A percentile compares a stretch with the other conserved stretches of the same genome.
phyloP scores from a whole-genome alignment of 208 protist species.

The Trichomonas vaginalis region DNA sequence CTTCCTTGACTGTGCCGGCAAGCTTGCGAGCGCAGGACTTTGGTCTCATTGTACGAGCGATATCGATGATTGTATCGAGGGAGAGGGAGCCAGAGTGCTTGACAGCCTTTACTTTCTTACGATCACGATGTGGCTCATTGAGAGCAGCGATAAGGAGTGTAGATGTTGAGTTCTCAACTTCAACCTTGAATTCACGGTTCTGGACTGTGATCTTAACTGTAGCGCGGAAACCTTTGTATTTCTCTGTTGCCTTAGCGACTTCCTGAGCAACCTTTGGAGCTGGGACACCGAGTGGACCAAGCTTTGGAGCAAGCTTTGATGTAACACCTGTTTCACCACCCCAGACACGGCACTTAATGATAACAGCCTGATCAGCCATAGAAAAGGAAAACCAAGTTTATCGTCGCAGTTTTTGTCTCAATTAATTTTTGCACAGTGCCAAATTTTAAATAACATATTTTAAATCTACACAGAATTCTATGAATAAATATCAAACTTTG shows the following conservation, averaged over 20 bases:
- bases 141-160: conserved; percentile 89
- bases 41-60: conserved; percentile 72
- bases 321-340: not conserved
- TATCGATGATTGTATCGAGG: conserved; percentile 83
- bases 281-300: too few relatives aligned
- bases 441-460: too few relatives aligned
- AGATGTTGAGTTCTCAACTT: conserved; percentile 81
- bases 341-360: not conserved
- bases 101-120: conserved; percentile 85
- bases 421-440: too few relatives aligned
- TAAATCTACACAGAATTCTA: too few relatives aligned
- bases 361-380: not conserved
- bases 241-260: not conserved
- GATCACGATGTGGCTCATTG: conserved; percentile 92
- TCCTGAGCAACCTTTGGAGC: too few relatives aligned
- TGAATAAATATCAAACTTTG: too few relatives aligned
- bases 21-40: conserved; percentile 77
- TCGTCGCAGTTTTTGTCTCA: too few relatives aligned
- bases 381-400: not conserved
- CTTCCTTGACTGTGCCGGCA: conserved; percentile 85
- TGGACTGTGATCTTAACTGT: conserved; percentile 90
- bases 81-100: conserved; percentile 93
- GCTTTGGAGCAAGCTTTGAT: not conserved
- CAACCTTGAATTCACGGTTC: conserved; percentile 85
- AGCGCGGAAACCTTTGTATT: conserved; percentile 93